These are phyloP conservation scores for Gastrolobium bilobum DNA, from an alignment of 306 rosid species.

Conservation along the genomic window DNA sequence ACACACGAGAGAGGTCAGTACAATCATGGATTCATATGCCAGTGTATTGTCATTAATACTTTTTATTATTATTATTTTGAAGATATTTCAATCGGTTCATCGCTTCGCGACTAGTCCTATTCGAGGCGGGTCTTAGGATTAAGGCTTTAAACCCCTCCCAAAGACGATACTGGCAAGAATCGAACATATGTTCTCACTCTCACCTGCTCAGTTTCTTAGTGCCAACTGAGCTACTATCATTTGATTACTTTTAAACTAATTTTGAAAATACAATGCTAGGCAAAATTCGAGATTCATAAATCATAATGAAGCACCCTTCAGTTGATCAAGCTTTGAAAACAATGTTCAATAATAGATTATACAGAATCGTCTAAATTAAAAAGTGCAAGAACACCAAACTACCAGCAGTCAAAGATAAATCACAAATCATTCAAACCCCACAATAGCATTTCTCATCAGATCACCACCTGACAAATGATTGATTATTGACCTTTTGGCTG, in stretches of 20 bases:
- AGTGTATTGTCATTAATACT: slow-evolving; percentile 37
- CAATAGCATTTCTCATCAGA: neutral
- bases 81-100: no score
- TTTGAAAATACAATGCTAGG: slow-evolving; percentile 20
- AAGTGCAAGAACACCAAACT: neutral
- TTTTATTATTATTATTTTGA: neutral
- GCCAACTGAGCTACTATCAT: no score
- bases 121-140: no score
- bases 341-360: neutral
- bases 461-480: neutral
- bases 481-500: neutral
- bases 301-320: slow-evolving; percentile 30
- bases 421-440: slow-evolving; percentile 6
- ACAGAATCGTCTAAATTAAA: neutral
- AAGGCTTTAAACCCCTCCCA: no score
- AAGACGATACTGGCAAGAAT: no score
- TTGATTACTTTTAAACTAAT: no score
- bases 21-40: slow-evolving; percentile 20
- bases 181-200: no score
- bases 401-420: neutral
- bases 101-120: no score
- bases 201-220: no score
- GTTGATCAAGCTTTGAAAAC: slow-evolving; percentile 9
- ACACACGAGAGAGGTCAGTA: slow-evolving; percentile 17
- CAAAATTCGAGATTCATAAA: slow-evolving; percentile 43